phyloP scores from a whole-genome alignment of 345 rosid genomes.

The Euclidium syriacum region DNA sequence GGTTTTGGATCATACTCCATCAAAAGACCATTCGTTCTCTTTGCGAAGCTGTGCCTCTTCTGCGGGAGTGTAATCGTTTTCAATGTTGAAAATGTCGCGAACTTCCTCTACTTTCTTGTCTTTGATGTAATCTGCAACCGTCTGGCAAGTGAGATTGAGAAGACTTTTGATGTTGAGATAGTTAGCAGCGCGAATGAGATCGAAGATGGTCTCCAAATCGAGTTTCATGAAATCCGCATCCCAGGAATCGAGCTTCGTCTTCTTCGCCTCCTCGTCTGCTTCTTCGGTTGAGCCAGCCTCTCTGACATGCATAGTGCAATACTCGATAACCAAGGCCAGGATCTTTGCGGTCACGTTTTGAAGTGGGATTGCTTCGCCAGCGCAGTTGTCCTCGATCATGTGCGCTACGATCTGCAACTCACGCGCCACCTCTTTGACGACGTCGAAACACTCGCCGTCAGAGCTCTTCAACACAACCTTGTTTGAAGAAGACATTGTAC shows the following conservation, averaged over 20 bases:
- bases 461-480: constrained; percentile 39
- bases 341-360: constrained; percentile 52
- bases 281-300: constrained; percentile 32
- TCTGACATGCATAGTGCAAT: constrained; percentile 58
- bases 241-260: constrained; percentile 41
- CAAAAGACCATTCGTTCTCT: constrained; percentile 48
- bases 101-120: constrained; percentile 42
- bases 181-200: constrained; percentile 51
- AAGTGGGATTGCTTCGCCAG: constrained; percentile 41
- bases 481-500: no score
- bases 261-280: neutral
- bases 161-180: constrained; percentile 37
- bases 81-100: constrained; percentile 36
- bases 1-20: no score
- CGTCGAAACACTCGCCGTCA: constrained; percentile 48
- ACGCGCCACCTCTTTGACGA: constrained; percentile 43
- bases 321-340: constrained; percentile 56
- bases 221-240: constrained; percentile 51
- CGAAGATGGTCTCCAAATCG: constrained; percentile 45
- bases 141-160: constrained; percentile 43
- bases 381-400: constrained; percentile 52
- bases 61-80: constrained; percentile 34
- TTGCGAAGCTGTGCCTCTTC: constrained; percentile 40
- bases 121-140: constrained; percentile 47
- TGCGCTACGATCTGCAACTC: constrained; percentile 42